Base-by-base conservation (phyloP, 2,329 filamentous ascomycete genomes). In the Beauveria australis region DNA sequence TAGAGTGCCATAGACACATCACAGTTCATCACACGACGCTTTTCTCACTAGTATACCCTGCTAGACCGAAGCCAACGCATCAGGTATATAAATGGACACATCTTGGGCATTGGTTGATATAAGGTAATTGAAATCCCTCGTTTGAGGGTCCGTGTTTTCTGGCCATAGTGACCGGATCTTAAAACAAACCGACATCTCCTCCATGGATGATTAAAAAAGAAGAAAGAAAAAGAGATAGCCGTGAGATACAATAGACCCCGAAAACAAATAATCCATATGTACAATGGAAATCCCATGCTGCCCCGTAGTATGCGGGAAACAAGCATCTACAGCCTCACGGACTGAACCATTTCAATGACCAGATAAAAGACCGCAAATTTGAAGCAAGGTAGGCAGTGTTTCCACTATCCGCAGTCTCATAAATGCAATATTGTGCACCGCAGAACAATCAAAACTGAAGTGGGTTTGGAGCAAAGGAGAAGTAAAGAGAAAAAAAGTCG, bases 241-340 rank as follows among this genome's bases (percentile, higher is more conserved):
- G 24, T 3, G 47, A 18, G 26, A 47, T 24, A 19, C 19, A 33
- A 47, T 28, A 40, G 33, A 53, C 49, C 22, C 56, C 57, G 22
- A 28, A 47, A 40, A 30, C 28, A 53, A 22, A 44, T 33, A 43
- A 46, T 33, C 18, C 57, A 24, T 53, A 26, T 59, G 19, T 37
- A 47, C 49, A 53, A 53, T 16, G 16, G 37, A 59, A 59, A 51
- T 28, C n/a, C 16, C 40, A 46, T 53, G 16, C 57, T 47, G 57
- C 41, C 33, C 56, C 57, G 28, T 53, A 40, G 47, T 46, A 59
- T 59, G 26, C n/a, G 48, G 55, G 16, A 52, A 28, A 53, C 28
- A 47, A 53, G 12, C 24, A 48, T 59, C 56, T 46, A 46, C 47
- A 52, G 14, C 48, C 9, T n/a, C 1, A 37, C 22, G 33, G 37